phyloP scores from a whole-genome alignment of 2,329 filamentous ascomycete species.

The Hypoxylon sp. region DNA sequence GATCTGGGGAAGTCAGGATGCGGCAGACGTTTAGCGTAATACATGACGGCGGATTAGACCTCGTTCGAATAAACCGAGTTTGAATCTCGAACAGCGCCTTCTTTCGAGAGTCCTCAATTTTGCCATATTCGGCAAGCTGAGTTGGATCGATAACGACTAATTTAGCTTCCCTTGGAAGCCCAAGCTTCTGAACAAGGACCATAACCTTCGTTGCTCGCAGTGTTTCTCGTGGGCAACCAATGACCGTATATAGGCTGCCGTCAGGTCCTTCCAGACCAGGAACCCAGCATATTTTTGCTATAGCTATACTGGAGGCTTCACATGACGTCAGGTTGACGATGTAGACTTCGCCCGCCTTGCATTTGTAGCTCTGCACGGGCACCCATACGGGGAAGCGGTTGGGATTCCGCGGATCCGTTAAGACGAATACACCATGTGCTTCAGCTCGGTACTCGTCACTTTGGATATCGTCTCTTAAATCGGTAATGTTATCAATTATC shows the following conservation, averaged over 20 bases:
- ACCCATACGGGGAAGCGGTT: conserved; percentile 49
- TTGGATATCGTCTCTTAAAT: conserved; percentile 39
- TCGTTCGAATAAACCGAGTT: conserved; percentile 28
- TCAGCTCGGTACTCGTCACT: conserved; percentile 37
- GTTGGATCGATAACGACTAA: conserved; percentile 24
- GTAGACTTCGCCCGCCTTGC: conserved; percentile 31
- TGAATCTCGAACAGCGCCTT: conserved; percentile 42
- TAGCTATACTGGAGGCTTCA: conserved; percentile 28
- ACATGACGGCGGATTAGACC: conserved; percentile 2
- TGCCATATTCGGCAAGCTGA: conserved; percentile 26
- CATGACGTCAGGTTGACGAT: conserved; percentile 46
- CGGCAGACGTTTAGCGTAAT: conserved; percentile 15
- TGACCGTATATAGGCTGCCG: conserved; percentile 47
- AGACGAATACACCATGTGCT: conserved; percentile 49
- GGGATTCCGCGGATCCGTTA: conserved; percentile 2
- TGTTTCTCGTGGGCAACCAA: conserved; percentile 42
- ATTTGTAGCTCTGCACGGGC: conserved; percentile 29
- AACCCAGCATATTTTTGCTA: conserved; percentile 50
- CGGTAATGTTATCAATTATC: conserved; percentile 27
- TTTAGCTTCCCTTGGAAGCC: conserved; percentile 24
- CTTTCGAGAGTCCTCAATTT: conserved; percentile 33
- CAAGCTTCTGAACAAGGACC: conserved; percentile 36
- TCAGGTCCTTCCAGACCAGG: conserved; percentile 42
- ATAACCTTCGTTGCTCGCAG: conserved; percentile 25
- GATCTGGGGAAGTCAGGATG: conserved; percentile 29